Evolutionary conservation across 352 stramenopile genomes (phyloP), one percentile per base, ranked within the genome.

Genomic region (Phytophthora cryptogea): DNA sequence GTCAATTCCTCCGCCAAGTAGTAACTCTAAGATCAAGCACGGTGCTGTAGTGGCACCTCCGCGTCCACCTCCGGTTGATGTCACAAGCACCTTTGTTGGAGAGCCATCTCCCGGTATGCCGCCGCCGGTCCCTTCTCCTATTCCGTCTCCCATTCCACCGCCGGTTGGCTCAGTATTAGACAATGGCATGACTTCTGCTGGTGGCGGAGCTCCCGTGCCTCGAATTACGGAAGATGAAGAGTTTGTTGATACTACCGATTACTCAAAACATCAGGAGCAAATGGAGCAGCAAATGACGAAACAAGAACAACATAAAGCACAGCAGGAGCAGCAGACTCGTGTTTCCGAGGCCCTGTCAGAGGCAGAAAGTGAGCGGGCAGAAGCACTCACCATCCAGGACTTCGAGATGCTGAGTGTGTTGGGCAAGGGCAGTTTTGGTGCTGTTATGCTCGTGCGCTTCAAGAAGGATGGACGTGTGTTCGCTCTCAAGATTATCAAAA

Each of bases 321-420:
- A 44, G 3, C 27, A 41, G 23, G 36, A 72, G 14, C 54, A 59
- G 11, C 40, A 63, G 44, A 45, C 27, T 8, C 48, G 13, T 51
- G 32, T 39, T 13, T 53, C 37, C 4, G 58, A 67, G 16, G 39
- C 49, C 27, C 26, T 52, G 8, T 32, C 53, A 3, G 54, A 61
- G 30, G 32, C 31, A 41, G 36, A 66, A 40, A 62, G 37, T 56
- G 59, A 59, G 40, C 59, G 39, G 11, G 35, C 50, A 27, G 83
- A 96, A 53, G 69, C 72, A 2, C 70, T 94, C 37, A 94, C 85
- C 33, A 96, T 96, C 51, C 84, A 96, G 42, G 85, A 96, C 58
- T 96, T 96, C n/a, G 87, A 96, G 54, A 96, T 96, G 87, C 70
- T 96, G 9, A 92, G 84, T 54, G 87, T 96, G 20, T 57, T 96